A percentile compares a stretch with the other conserved stretches of the same genome.
Conservation (phyloP, 2,329 filamentous ascomycete genomes). For the Malbranchea zuffiana region DNA sequence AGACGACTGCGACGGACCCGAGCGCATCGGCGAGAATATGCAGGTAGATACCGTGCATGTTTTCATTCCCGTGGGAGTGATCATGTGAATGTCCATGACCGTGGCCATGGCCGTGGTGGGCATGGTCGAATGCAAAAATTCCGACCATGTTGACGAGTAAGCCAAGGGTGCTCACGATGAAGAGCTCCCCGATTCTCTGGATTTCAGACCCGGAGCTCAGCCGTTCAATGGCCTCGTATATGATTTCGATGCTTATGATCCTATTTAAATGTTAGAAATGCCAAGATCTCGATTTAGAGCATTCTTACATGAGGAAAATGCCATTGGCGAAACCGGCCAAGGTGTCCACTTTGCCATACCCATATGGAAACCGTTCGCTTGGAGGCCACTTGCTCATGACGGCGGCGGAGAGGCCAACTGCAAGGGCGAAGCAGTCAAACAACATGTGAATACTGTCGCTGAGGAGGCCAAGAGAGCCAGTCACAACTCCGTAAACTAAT, state of each 20-base stretch:
- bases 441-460: constrained; percentile 99
- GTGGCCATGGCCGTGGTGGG: constrained; percentile 41
- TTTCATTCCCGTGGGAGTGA: constrained; percentile 71
- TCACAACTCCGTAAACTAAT: constrained; percentile 85
- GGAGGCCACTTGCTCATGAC: constrained; percentile 96
- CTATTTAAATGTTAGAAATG: constrained; percentile 33
- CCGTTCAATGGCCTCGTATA: constrained; percentile 84
- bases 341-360: constrained; percentile 93
- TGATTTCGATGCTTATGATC: constrained; percentile 89
- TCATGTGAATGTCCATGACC: constrained; percentile 30
- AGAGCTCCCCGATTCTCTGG: constrained; percentile 71
- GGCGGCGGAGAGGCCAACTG: constrained; percentile 79
- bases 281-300: neutral
- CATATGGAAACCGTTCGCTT: constrained; percentile 80
- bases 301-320: constrained; percentile 71
- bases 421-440: constrained; percentile 88
- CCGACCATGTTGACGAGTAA: constrained; percentile 85
- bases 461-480: constrained; percentile 84
- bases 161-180: constrained; percentile 78
- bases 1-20: constrained; percentile 86
- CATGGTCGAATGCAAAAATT: constrained; percentile 70
- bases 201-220: constrained; percentile 75
- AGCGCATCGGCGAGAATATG: constrained; percentile 92
- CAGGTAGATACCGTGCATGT: constrained; percentile 95
- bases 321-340: constrained; percentile 94